These are phyloP conservation scores for Globisporangium takayamanum DNA, from an alignment of 352 stramenopile genomes.

Conservation along the genomic window DNA sequence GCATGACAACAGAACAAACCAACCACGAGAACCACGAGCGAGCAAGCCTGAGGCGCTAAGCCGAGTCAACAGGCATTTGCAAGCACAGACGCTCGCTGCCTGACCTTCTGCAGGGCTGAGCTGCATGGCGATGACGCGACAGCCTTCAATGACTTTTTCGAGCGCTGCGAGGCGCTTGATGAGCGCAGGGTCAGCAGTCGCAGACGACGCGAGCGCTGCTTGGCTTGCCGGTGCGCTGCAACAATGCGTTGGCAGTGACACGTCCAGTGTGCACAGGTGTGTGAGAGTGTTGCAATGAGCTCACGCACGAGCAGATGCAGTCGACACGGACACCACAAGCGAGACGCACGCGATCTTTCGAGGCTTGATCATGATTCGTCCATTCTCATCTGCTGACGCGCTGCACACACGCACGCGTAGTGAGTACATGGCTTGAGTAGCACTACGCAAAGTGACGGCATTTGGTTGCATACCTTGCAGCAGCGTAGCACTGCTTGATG, in stretches of 20 bases:
- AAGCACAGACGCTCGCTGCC: not conserved
- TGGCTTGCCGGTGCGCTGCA: conserved; percentile 10
- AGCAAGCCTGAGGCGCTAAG: not conserved
- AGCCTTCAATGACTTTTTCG: conserved; percentile 78
- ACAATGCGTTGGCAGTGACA: not conserved
- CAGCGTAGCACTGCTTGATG: conserved; percentile 86
- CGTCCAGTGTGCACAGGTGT: not conserved
- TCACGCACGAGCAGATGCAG: not conserved
- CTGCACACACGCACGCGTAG: conserved; percentile 19
- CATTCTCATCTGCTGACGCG: conserved; percentile 78
- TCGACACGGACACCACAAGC: not conserved
- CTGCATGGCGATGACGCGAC: conserved; percentile 72
- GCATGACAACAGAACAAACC: not conserved
- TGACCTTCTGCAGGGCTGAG: conserved; percentile 68
- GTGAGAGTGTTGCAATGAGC: not conserved
- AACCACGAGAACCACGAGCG: not conserved
- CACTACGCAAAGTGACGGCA: not conserved
- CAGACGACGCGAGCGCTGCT: conserved; percentile 5
- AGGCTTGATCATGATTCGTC: conserved; percentile 64
- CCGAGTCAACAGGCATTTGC: not conserved
- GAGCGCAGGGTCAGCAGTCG: conserved; percentile 27
- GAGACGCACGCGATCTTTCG: conserved; percentile 49
- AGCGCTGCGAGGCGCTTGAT: conserved; percentile 55
- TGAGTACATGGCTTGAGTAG: not conserved
- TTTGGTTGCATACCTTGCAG: conserved; percentile 43